A percentile compares a stretch with the other conserved stretches of the same genome.
These are phyloP conservation scores for Sanguinoderma infundibulare DNA, from an alignment of 1,284 basidiomycete genomes.

Conservation along the genomic window DNA sequence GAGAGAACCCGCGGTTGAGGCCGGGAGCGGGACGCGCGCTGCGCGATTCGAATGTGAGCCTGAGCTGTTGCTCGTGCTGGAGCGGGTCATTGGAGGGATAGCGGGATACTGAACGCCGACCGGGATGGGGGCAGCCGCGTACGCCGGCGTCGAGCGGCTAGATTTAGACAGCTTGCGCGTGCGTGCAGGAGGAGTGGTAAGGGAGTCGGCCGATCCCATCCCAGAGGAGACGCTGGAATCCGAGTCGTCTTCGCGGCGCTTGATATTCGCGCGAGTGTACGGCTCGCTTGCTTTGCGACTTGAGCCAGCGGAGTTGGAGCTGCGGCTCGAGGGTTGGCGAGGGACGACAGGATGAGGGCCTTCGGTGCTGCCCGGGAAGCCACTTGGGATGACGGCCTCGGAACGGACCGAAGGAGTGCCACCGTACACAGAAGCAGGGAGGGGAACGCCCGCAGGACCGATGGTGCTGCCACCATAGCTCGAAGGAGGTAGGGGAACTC, in stretches of 20 bases:
- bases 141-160: conserved; percentile 27
- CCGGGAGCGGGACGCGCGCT: conserved; percentile 27
- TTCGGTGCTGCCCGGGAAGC: conserved; percentile 16
- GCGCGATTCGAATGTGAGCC: conserved; percentile 22
- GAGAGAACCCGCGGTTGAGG: conserved; percentile 20
- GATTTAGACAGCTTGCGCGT: conserved; percentile 19
- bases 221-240: conserved; percentile 32
- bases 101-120: conserved; percentile 27
- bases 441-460: conserved; percentile 16
- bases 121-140: conserved; percentile 31
- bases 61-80: conserved; percentile 19
- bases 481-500: conserved; percentile 18
- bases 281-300: conserved; percentile 20
- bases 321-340: conserved; percentile 19
- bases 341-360: conserved; percentile 25
- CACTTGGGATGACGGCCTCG: conserved; percentile 15
- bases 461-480: conserved; percentile 3
- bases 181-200: conserved; percentile 35
- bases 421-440: conserved; percentile 21
- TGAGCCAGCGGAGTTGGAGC: conserved; percentile 19
- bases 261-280: conserved; percentile 21
- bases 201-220: conserved; percentile 32
- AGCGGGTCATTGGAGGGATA: conserved; percentile 30
- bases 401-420: conserved; percentile 23
- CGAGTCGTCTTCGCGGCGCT: conserved; percentile 29